Base-by-base conservation (phyloP, 2,329 filamentous ascomycete genomes). In the Capronia epimyces region DNA sequence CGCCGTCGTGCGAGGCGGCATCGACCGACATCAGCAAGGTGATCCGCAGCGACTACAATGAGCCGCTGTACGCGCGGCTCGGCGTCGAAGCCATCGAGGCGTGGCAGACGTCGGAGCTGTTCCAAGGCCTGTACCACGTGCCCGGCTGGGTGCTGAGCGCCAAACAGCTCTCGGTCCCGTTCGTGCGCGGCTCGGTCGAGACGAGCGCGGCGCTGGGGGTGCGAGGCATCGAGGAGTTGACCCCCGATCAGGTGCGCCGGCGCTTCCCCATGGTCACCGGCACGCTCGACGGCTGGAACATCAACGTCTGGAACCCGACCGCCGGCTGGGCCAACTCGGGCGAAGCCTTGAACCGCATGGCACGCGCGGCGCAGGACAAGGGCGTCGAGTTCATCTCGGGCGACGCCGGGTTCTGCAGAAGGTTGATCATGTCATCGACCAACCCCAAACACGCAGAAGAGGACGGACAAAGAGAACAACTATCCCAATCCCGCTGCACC, bases 1-100 rank as follows among this genome's bases (percentile, higher is more conserved):
- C 43, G 3, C 60, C 58, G 13, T 58, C 56, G 1, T 36, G 42
- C 21, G 51, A 58, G 12, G 52, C 58, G 2, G 60, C 60, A 12
- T 42, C 53, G 1, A 57, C 47, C 27, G 61, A 63, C 45, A 49
- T 62, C 25, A 60, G 42, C 50, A 62, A 62, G 21, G 46, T 63
- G 31, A 60, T 63, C 18, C 53, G 60, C 15, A 47, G 29, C 2
- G 60, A 62, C 13, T 63, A 63, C 22, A 50, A 54, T 16, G 57
- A 62, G 32, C 56, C 53, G 3, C 40, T 62, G 9, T 62, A 62
- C 42, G 53, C 51, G 16, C 24, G 46, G n/a, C 48, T 63, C 4
- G 58, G 47, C 16, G 29, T 58, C 6, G 59, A 61, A 29, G 47
- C 58, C 10, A 57, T 58, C 15, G 31, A 48, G 10, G 52, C 39